phyloP scores from a whole-genome alignment of 1,139 yeast species.

The Candida sojae region DNA sequence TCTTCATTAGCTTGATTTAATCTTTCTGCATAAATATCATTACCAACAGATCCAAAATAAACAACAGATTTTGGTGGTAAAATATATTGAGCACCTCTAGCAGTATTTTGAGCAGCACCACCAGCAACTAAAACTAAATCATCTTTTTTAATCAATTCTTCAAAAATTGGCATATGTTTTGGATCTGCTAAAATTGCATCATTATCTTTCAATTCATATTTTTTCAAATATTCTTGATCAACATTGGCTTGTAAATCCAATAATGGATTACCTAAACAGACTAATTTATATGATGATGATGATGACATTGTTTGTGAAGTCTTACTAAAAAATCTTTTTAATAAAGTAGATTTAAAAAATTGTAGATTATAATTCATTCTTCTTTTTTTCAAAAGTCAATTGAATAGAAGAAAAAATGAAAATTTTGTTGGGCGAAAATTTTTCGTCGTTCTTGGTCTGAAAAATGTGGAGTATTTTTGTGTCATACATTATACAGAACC shows the following conservation, averaged over 20 bases:
- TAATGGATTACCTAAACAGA: constrained; percentile 63
- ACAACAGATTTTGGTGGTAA: constrained; percentile 82
- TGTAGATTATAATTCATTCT: neutral
- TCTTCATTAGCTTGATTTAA: constrained; percentile 78
- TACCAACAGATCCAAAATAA: constrained; percentile 96
- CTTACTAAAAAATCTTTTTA: neutral
- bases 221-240: constrained; percentile 64
- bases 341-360: neutral
- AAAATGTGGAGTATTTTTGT: neutral
- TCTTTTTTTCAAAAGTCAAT: neutral
- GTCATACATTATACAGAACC: neutral
- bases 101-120: constrained; percentile 99
- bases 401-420: neutral
- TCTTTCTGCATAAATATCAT: constrained; percentile 83
- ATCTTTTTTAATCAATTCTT: constrained; percentile 65
- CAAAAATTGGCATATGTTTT: constrained; percentile 82
- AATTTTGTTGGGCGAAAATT: neutral
- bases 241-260: constrained; percentile 88
- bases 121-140: constrained; percentile 85
- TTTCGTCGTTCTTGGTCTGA: neutral
- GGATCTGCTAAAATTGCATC: constrained; percentile 94
- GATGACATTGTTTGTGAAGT: constrained; percentile 26
- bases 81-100: constrained; percentile 96
- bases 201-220: constrained; percentile 84
- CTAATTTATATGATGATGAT: constrained; percentile 32